A percentile compares a stretch with the other conserved stretches of the same genome.
phyloP scores from a whole-genome alignment of 768 basidiomycete species.

The Termitomyces sp. region DNA sequence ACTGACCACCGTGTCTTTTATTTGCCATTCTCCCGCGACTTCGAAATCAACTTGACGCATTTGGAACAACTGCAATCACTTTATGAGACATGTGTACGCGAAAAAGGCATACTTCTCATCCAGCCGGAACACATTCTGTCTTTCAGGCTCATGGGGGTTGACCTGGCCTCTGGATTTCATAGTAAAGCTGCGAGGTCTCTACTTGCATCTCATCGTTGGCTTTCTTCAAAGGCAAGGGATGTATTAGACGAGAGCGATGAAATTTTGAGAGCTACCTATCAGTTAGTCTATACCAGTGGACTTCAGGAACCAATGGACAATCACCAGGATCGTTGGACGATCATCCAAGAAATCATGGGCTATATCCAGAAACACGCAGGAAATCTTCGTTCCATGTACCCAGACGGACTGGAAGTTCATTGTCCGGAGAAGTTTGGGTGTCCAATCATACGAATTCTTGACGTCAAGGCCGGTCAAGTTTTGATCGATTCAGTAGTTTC shows the following conservation, averaged over 20 bases:
- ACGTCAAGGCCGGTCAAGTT: slow-evolving; percentile 9
- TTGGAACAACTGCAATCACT: slow-evolving; percentile 23
- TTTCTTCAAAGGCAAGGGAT: slow-evolving; percentile 25
- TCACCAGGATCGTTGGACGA: slow-evolving; percentile 38
- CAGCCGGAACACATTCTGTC: slow-evolving; percentile 55
- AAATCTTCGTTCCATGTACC: slow-evolving; percentile 10
- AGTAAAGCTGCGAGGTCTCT: slow-evolving; percentile 15
- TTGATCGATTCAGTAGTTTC: slow-evolving; percentile 13
- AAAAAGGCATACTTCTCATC: slow-evolving; percentile 37
- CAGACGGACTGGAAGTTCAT: slow-evolving; percentile 17
- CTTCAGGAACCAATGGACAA: slow-evolving; percentile 30
- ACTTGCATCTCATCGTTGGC: slow-evolving; percentile 23
- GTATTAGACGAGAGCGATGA: slow-evolving; percentile 45
- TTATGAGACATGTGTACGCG: slow-evolving; percentile 30
- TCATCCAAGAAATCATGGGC: slow-evolving; percentile 30
- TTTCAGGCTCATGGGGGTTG: slow-evolving; percentile 41
- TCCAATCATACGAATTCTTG: slow-evolving; percentile 15
- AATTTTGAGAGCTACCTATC: slow-evolving; percentile 40
- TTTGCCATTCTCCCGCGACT: slow-evolving; percentile 43
- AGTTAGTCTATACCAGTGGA: slow-evolving; percentile 43
- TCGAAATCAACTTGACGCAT: slow-evolving; percentile 15
- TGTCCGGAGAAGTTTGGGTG: neutral
- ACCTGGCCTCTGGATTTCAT: slow-evolving; percentile 17
- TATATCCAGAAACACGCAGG: slow-evolving; percentile 18
- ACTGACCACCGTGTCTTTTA: slow-evolving; percentile 41